Evolutionary conservation across 345 rosid genomes (phyloP), one percentile per base, ranked within the genome.

Genomic region (Pseudoturritis turrita): DNA sequence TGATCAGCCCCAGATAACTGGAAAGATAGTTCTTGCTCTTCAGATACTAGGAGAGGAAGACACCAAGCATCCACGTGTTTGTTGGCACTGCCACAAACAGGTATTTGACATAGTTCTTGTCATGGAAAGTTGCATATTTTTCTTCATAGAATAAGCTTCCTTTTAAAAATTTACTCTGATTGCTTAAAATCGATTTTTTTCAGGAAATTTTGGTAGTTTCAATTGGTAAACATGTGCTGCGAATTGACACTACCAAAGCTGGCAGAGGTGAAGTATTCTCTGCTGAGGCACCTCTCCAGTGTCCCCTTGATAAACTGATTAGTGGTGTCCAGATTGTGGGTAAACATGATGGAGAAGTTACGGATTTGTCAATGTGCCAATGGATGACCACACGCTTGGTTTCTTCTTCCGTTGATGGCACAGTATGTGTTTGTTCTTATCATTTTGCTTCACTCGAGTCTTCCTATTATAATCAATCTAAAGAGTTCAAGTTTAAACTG

Each of bases 31-130:
- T 50, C 54, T 83, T 73, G 90, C 96, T 54, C 78, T 89, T 78
- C 93, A 89, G 68, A 83, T 95, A 57, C 44, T 68, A 29, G 83
- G 83, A 53, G 83, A 85, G 61, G 86, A 62, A 47, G 87, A 88
- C 46, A 58, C 78, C 40, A 77, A 73, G 46, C 91, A 88, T 72
- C 96, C 99, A 15, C 86, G 87, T 47, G 83, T 91, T 46, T 95
- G 96, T 78, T 95, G 99, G 99, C 97, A 95, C 70, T 84, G 84
- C 71, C 88, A 89, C 86, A 95, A 87, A 72, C 96, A 89, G 80
- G 99, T 91, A 86, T 54, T 93, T 82, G 66, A 89, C 85, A 80
- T 70, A 65, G 29, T 65, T 60, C 29, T n/a, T 40, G 10, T 7
- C 9, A 6, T 33, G 36, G 1, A 7, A 22, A 22, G 46, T 31